Evolutionary conservation across 2,329 filamentous ascomycete genomes (phyloP), one percentile per base, ranked within the genome.

Genomic region (Pseudopithomyces chartarum): DNA sequence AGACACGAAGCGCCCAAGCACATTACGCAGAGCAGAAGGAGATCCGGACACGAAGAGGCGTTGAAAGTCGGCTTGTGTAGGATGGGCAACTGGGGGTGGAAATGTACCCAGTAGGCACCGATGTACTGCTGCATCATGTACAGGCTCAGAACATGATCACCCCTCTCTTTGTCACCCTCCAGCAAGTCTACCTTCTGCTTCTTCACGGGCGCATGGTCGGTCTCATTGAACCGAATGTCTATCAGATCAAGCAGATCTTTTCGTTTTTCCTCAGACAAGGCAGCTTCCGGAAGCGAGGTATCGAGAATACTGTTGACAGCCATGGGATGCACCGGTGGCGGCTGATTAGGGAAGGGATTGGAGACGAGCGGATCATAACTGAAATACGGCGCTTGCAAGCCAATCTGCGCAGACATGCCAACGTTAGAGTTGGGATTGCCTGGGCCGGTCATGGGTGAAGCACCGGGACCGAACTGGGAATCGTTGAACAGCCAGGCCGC

Each of bases 121-220:
- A 76, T 92, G 70, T 97, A 98, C 2, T 88, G 89, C 76, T 97
- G 92, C 90, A 98, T 96, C 91, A 97, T 97, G 67, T 90, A 87
- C 67, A 93, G 83, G 74, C 94, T 96, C 59, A 98, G 80, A 5
- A 87, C 82, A 66, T 88, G 86, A 26, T 76, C 75, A 43, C 84
- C 79, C 46, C 82, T 79, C 54, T 87, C 85, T 52, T 90, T 85
- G 68, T 96, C 87, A 13, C 93, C 94, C 26, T 92, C 87, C 54
- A 96, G 79, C 23, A 97, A 85, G 48, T 84, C 85, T 48, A 91
- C 90, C 68, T 92, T 92, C 59, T 89, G 86, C 61, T 89, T 88
- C 60, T 90, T 87, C 26, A 90, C 84, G 0, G 89, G 88, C 1
- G 90, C 84, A 65, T 92, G 86, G 23, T 91, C 87, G 20, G 87